Evolutionary conservation across 495 filamentous ascomycete genomes (phyloP), one percentile per base, ranked within the genome.

Genomic region (Tetracladium setigerum): DNA sequence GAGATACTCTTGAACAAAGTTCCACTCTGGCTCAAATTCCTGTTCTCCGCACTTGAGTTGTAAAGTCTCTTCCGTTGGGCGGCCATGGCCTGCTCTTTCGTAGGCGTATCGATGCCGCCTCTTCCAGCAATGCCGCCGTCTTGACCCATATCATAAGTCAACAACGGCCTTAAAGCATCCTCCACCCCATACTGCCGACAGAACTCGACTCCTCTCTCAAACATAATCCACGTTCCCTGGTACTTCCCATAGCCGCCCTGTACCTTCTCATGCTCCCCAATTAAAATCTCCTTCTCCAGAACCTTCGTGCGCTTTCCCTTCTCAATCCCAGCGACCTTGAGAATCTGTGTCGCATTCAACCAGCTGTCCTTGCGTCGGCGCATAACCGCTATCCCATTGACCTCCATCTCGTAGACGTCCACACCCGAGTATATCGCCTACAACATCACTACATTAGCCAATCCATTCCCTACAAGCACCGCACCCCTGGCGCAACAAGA

Each of bases 71-170:
- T 97, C 47, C 92, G 73, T 62, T 95, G 89, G 12, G 94, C 94
- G 22, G 92, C 94, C 92, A 96, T 95, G 44, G 92, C 92, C 65
- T 98, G 92, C 66, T 98, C 92, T 63, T 98, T 98, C n/a, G 92
- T 98, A 0, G 92, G 92, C 4, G 92, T 98, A 46, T 95, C 82
- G 41, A 89, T 73, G 49, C 77, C 74, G 30, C 81, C 74, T 32
- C 73, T 62, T 50, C 71, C 65, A 3, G 70, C 70, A n/a, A 74
- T 69, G 15, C 76, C 75, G 2, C 87, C 87, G 46, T 91, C 87
- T 47, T 82, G 78, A 46, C 76, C 81, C 71, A 90, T 84, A 63
- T 95, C 88, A 62, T 95, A 92, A 38, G 87, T 89, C 27, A 98
- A 70, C 16, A 98, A 75, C 24, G 88, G 89, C 35, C 81, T 73